Base-by-base conservation (phyloP, 305 asterid genomes). In the Fraxinus sp. region DNA sequence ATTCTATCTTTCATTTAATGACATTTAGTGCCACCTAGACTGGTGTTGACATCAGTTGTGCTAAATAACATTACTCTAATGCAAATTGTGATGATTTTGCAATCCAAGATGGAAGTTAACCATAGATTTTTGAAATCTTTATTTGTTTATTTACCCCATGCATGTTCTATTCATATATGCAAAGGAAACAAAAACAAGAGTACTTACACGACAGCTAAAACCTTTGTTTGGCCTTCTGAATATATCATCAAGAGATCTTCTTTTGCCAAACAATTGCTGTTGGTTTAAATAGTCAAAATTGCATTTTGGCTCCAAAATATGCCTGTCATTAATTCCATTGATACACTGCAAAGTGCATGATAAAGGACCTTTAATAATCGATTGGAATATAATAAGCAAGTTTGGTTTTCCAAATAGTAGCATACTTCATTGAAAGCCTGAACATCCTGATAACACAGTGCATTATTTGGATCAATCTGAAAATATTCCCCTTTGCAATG, bases 291-390 rank as follows among this genome's bases (percentile, higher is more conserved):
- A 52, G 39, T 83, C 85, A 32, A 55, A 4, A 43, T 71, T 79
- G 6, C 82, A 83, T 3, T 39, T 43, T 3, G 82, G 73, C 79
- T 83, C 85, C 7, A 83, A 73, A 43, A 78, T 83, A 2, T 83
- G 85, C 8, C 24, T 68, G 32, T 46, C 79, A 33, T 66, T 66
- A 66, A 83, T 30, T 0, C 46, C 2, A 71, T 22, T 72, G 22
- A 78, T 37, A 78, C 55, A 33, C 85, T 83, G 66, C 77, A 66
- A 66, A 66, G 36, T 66, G 36, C 7, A 26, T 4, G 74, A 66
- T 66, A 24, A 68, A 46, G 57, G 20, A 9, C 1, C 3, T 68
- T 28, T 30, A 4, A 28, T 11, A 24, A 20, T 20, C 26, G 18
- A 3, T 52, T 26, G 24, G 26, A 46, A 68, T 32, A 32, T 78